Evolutionary conservation across 140 eudicot genomes (phyloP), one percentile per base, ranked within the genome.

Genomic region (Cichorium intybus): DNA sequence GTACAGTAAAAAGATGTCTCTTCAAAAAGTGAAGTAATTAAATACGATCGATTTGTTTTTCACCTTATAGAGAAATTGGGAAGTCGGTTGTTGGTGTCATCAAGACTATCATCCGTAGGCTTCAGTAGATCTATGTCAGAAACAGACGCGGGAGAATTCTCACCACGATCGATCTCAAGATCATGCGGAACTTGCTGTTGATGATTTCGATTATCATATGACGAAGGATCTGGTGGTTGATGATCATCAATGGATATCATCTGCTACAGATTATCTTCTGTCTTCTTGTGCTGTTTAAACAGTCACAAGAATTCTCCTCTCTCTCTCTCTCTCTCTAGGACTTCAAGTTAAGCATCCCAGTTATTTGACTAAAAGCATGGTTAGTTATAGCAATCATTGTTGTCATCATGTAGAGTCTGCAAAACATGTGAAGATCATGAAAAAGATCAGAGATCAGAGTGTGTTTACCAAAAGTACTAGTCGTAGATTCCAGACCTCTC

Each of bases 1-100:
- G n/a, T 77, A 64, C 68, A 75, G 27, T 50, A 22, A 75, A 26
- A 71, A 64, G 59, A 51, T 72, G 12, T 24, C 53, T 83, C n/a
- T n/a, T n/a, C n/a, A n/a, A n/a, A 51, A 41, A 58, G 27, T 17
- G 10, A 58, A 27, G 24, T 49, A 58, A 58, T 8, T 26, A 64
- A 60, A 29, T 43, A 34, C 18, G 56, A 39, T 60, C 37, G 72
- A 68, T 29, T 39, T 27, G 51, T 24, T 37, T 24, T 27, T 27
- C 54, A 89, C 97, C 97, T 86, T 75, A 89, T 86, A 52, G 92
- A 81, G 85, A 89, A 85, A 16, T 83, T 83, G 59, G 85, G 83
- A 43, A 48, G 80, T 28, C 49, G 80, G 64, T 83, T 39, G 53
- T 46, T 77, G 67, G 55, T 69, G 60, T 62, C 70, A 70, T 69